Evolutionary conservation across 352 stramenopile genomes (phyloP).

Genomic region (Pythium oligandrum): DNA sequence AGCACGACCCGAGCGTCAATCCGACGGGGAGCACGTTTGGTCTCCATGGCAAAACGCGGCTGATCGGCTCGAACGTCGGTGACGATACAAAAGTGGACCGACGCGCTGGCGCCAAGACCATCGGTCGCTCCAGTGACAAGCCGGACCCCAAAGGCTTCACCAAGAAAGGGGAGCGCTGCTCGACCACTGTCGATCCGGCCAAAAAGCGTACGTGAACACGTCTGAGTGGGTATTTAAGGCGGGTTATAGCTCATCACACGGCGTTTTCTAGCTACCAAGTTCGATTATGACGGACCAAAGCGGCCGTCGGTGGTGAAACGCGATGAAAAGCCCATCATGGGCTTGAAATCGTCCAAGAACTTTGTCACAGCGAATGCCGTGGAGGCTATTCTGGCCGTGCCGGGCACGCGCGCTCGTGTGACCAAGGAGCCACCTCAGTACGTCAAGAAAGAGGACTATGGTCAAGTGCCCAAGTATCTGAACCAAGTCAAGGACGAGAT

Average conservation of each 20-base stretch:
- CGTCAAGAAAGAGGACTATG: conserved; percentile 89
- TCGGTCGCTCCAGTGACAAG: conserved; percentile 53
- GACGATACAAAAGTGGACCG: conserved; percentile 34
- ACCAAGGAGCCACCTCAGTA: conserved; percentile 76
- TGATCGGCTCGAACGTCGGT: conserved; percentile 66
- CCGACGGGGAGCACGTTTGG: conserved; percentile 89
- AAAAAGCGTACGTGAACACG: conserved; percentile 39
- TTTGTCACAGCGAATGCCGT: conserved; percentile 92
- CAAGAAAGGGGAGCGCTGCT: conserved; percentile 62
- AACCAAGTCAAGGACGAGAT: conserved; percentile 91
- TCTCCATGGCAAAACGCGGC: conserved; percentile 57
- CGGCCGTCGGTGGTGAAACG: conserved; percentile 75
- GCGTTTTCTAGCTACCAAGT: conserved; percentile 52
- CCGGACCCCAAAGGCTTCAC: conserved; percentile 68
- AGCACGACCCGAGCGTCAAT: conserved; percentile 79
- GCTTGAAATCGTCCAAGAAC: conserved; percentile 90
- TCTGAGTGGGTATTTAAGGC: no score
- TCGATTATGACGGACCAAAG: conserved; percentile 53
- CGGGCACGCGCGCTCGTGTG: conserved; percentile 45
- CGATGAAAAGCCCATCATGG: conserved; percentile 90
- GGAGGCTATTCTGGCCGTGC: conserved; percentile 85
- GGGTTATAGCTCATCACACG: no score
- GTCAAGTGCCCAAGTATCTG: conserved; percentile 90
- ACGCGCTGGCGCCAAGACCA: conserved; percentile 50
- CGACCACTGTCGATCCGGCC: conserved; percentile 33